Percentiles rank a stretch among this genome's conserved stretches.
Evolutionary conservation across 148 eudicot species (phyloP).

Genomic region (Rhododendron kiyosumense): DNA sequence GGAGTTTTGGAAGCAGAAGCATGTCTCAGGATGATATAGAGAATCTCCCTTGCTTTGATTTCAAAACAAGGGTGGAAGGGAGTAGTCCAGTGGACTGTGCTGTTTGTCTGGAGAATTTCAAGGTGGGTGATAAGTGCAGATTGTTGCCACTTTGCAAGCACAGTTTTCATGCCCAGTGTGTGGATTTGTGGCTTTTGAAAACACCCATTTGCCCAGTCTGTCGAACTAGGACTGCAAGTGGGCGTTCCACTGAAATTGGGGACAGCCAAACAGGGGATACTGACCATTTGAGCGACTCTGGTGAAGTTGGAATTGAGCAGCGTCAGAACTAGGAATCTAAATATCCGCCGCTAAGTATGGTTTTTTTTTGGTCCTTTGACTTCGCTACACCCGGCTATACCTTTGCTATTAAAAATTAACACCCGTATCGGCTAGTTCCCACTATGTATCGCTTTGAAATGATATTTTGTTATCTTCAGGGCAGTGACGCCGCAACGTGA

Average conservation of each 20-base stretch:
- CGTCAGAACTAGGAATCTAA: neutral
- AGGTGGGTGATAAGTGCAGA: conserved; percentile 56
- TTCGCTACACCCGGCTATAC: too few relatives aligned
- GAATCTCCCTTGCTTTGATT: conserved; percentile 60
- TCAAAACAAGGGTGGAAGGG: conserved; percentile 24
- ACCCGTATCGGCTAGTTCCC: too few relatives aligned
- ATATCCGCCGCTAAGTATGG: neutral
- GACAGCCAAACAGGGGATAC: conserved; percentile 6
- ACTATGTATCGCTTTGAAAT: too few relatives aligned
- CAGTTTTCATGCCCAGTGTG: conserved; percentile 60
- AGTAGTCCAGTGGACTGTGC: conserved; percentile 44
- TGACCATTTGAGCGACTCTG: neutral
- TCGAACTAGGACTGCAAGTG: conserved; percentile 31
- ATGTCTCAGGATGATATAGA: conserved; percentile 29
- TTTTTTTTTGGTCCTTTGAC: too few relatives aligned
- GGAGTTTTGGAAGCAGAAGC: conserved; percentile 28
- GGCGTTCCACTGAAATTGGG: conserved; percentile 12
- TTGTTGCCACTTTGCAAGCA: conserved; percentile 58
- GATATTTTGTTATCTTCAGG: neutral
- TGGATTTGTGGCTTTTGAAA: conserved; percentile 66
- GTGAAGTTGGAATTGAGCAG: neutral
- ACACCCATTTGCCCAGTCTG: conserved; percentile 64
- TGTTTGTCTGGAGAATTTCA: conserved; percentile 60
- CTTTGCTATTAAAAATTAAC: too few relatives aligned
- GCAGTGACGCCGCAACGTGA: neutral